Percentiles rank a stretch among this genome's conserved stretches.
Evolutionary conservation across 345 rosid species (phyloP).

Genomic region (Melaleuca quinquenervia): DNA sequence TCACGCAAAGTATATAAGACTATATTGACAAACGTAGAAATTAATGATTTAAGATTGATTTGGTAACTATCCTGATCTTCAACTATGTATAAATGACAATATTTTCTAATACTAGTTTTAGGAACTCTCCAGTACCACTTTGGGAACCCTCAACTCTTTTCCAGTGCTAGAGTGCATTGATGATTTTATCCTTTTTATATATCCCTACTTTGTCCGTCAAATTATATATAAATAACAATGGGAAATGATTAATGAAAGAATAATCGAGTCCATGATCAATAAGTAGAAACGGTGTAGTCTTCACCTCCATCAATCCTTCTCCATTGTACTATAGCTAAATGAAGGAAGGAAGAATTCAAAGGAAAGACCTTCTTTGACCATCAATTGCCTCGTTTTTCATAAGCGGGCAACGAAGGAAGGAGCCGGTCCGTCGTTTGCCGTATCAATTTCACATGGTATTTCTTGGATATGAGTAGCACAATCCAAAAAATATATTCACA

Average conservation of each 20-base stretch:
- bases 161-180: not conserved
- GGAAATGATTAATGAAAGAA: not conserved
- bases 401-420: not conserved
- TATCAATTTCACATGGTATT: not conserved
- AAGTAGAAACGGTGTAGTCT: not conserved
- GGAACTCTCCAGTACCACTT: not conserved
- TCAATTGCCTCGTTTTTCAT: not conserved
- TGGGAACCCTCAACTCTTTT: not conserved
- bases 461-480: not conserved
- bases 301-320: not conserved
- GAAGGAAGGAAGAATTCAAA: not conserved
- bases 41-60: too few relatives aligned
- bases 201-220: not conserved
- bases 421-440: not conserved
- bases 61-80: not conserved
- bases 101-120: not conserved
- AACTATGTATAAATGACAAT: not conserved
- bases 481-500: not conserved
- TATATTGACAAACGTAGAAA: too few relatives aligned
- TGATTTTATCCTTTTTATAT: not conserved
- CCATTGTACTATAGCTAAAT: not conserved
- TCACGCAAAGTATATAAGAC: too few relatives aligned
- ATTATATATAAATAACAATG: not conserved
- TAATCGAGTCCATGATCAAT: not conserved
- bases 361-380: not conserved